Evolutionary conservation across 2,329 filamentous ascomycete species (phyloP).

Genomic region (Acrocalymma vagum): DNA sequence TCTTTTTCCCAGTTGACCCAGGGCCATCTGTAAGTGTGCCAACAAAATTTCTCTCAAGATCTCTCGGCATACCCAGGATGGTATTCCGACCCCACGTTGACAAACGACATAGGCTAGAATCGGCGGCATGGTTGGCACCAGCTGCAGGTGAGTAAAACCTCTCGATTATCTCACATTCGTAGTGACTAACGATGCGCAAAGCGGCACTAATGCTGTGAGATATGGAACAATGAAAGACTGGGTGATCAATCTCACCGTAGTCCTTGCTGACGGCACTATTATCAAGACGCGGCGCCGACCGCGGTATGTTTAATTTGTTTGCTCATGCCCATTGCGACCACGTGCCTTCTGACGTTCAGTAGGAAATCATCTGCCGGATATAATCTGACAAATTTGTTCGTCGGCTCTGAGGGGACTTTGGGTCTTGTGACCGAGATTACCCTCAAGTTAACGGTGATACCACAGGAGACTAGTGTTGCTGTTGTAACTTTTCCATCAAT

Average conservation of each 20-base stretch:
- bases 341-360: conserved; percentile 8
- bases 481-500: conserved; percentile 83
- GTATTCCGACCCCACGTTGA: conserved; percentile 28
- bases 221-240: conserved; percentile 91
- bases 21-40: conserved; percentile 62
- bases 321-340: neutral
- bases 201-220: conserved; percentile 80
- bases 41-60: conserved; percentile 8
- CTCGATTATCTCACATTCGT: too few species aligned
- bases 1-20: conserved; percentile 93
- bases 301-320: conserved; percentile 48
- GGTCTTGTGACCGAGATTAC: conserved; percentile 85
- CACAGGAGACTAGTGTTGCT: conserved; percentile 78
- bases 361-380: conserved; percentile 83
- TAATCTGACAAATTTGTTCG: conserved; percentile 81
- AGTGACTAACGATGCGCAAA: conserved; percentile 44
- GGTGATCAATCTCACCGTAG: conserved; percentile 84
- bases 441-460: conserved; percentile 79
- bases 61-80: conserved; percentile 17
- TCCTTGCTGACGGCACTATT: conserved; percentile 78
- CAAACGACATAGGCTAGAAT: conserved; percentile 67
- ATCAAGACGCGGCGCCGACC: conserved; percentile 83
- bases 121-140: conserved; percentile 84
- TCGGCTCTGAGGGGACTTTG: conserved; percentile 83
- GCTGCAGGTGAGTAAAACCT: conserved; percentile 53